Base-by-base conservation (phyloP, 1,284 basidiomycete species). In the Irpex sp. region DNA sequence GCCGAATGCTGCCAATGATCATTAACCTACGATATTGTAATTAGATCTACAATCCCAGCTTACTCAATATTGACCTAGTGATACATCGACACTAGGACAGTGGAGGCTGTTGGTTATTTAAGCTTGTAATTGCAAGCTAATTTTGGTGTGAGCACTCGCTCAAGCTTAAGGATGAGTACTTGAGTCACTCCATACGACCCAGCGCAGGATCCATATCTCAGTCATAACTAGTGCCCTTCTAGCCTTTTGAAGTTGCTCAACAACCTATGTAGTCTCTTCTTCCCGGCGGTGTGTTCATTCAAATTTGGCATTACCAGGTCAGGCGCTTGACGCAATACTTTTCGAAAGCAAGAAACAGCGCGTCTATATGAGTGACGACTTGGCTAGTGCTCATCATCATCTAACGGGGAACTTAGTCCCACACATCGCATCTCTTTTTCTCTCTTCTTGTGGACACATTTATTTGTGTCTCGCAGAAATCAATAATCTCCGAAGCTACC, bases 1-100 rank as follows among this genome's bases (percentile, higher is more conserved):
- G 81, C 70, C 81, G 11, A 57, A 68, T 17, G 37, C 62, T 33
- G 60, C 57, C 13, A 65, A 68, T 39, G 66, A 70, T 56, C 71
- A 72, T 57, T 72, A 62, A 63, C 36, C 39, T 43, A 43, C 15
- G 39, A 26, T 37, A 26, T 26, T 26, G 26, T 50, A 37, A 13
- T 39, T 19, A 50, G 19, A 13, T 19, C 26, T 31, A 43, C 39
- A 9, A 43, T 43, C 39, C 26, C 26, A 26, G 26, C 26, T 26
- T 26, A 26, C 26, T 26, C 26, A 26, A 26, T 26, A 26, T 26
- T 26, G 26, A 26, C 26, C 26, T 26, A 4, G 26, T 26, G 26
- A 26, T 26, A 26, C 3, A 26, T 1, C 26, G 26, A 26, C 3
- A 26, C 26, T 26, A 26, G 26, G 26, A 26, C 26, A 26, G 26